Evolutionary conservation across 23 red algal species (phyloP), one percentile per base, ranked within the genome.

Genomic region (Gracilariopsis chorda): DNA sequence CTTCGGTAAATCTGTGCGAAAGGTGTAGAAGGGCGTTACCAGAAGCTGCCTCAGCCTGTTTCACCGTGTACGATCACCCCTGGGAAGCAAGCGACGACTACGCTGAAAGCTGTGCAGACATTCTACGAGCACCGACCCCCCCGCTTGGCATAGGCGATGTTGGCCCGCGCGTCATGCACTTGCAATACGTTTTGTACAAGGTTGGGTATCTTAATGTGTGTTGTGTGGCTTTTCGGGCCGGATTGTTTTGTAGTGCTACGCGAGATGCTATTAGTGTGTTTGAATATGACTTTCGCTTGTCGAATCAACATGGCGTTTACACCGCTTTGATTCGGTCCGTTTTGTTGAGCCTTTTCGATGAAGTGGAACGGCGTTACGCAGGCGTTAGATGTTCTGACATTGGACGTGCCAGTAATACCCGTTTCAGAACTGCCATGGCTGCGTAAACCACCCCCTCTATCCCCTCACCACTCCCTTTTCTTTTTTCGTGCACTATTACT

Each of bases 71-170:
- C 30, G 72, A 78, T 0, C 72, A 78, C 20, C 72, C 72, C 16
- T 78, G 72, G 72, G 72, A 78, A 27, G 72, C 72, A 2, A 51
- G 33, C 23, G 72, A 78, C 1, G 72, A 78, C 21, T 78, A 78
- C 29, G 72, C 72, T 14, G 33, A 51, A 5, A 51, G 39, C 1
- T 28, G 27, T 35, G 72, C 11, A 2, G 72, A 78, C 48, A 13
- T 53, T n/a, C 48, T 78, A 40, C 20, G 29, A 8, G 72, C 72
- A n/a, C 72, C 72, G 4, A 7, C 33, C 4, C 72, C 72, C 4
- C 72, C 72, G 17, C 16, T 78, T 7, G 6, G 48, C 20, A 27
- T 32, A 27, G 72, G 72, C 2, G 72, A 78, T 17, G 72, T 51
- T 16, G 72, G 72, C 4, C 72, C 72, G 29, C 42, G 72, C 4